Percentiles rank a stretch among this genome's conserved stretches.
Evolutionary conservation across 2,329 filamentous ascomycete genomes (phyloP).

Genomic region (Trichoderma arundinaceum): DNA sequence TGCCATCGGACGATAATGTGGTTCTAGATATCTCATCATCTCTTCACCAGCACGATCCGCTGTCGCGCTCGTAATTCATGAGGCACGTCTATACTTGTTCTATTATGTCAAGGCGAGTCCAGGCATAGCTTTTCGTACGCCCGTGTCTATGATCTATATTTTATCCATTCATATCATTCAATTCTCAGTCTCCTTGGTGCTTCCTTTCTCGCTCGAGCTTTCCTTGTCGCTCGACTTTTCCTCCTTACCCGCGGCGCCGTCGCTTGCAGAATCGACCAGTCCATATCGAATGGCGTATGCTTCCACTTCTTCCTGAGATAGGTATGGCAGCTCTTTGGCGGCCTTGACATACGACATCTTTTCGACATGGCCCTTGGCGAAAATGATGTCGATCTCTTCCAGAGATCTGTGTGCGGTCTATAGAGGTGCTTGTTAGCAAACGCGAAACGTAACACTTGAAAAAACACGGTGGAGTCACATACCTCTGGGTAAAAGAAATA

Average conservation of each 20-base stretch:
- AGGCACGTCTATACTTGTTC: not conserved
- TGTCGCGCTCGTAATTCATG: not conserved
- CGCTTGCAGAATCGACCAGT: slow-evolving; percentile 9
- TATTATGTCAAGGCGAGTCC: not conserved
- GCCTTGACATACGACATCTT: slow-evolving; percentile 65
- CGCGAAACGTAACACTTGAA: not conserved
- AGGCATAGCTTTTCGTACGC: not conserved
- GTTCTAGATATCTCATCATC: not conserved
- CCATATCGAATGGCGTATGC: slow-evolving; percentile 45
- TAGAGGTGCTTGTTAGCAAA: slow-evolving; percentile 8
- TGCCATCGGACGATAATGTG: too few relatives aligned
- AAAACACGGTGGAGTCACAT: not conserved
- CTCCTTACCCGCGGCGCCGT: slow-evolving; percentile 9
- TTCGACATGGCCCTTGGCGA: slow-evolving; percentile 64
- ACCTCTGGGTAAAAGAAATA: slow-evolving; percentile 60
- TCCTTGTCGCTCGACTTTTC: slow-evolving; percentile 12
- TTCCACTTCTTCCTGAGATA: slow-evolving; percentile 59
- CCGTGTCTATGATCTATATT: not conserved
- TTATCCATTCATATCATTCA: not conserved
- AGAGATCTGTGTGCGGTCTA: slow-evolving; percentile 45
- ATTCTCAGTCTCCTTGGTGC: slow-evolving; percentile 9
- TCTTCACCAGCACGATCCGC: not conserved
- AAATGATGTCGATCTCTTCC: slow-evolving; percentile 65
- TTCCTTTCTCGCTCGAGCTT: slow-evolving; percentile 19
- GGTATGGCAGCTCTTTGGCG: slow-evolving; percentile 60